These are phyloP conservation scores for Vickermania spadyakhi DNA, from an alignment of 208 protist species.

Conservation along the genomic window DNA sequence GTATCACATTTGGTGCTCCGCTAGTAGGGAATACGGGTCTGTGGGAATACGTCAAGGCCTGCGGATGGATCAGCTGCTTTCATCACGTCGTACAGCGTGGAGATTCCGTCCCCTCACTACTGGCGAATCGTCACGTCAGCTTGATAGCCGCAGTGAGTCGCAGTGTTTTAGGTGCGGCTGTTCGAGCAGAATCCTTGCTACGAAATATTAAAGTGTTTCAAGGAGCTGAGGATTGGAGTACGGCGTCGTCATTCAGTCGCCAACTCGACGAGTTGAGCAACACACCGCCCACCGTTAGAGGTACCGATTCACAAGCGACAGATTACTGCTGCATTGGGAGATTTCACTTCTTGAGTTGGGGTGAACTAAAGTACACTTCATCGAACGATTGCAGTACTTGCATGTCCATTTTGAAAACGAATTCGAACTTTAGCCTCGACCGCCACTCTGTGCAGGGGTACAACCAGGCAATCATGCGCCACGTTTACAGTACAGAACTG, in stretches of 20 bases:
- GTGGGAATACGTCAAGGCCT: slow-evolving; percentile 29
- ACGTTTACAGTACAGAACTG: no score
- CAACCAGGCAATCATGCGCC: slow-evolving; percentile 48
- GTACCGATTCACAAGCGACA: slow-evolving; percentile 2
- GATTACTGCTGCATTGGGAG: slow-evolving; percentile 51
- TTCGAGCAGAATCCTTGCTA: no score
- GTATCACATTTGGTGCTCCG: slow-evolving; percentile 60
- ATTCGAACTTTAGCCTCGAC: slow-evolving; percentile 20
- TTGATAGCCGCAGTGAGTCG: no score
- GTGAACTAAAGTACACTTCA: slow-evolving; percentile 33
- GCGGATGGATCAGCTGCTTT: slow-evolving; percentile 48
- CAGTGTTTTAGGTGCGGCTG: no score
- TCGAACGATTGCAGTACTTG: slow-evolving; percentile 52
- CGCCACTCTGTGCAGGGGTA: slow-evolving; percentile 62
- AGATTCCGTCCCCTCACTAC: slow-evolving; percentile 40
- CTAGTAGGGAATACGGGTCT: slow-evolving; percentile 64
- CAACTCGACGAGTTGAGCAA: neutral
- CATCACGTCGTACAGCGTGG: slow-evolving; percentile 64
- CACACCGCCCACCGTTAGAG: neutral
- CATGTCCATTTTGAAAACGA: slow-evolving; percentile 47
- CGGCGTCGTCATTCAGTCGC: no score
- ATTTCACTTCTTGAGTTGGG: slow-evolving; percentile 61
- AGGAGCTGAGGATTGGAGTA: neutral
- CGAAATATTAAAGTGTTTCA: neutral
- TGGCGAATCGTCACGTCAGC: no score